phyloP scores from a whole-genome alignment of 2,329 filamentous ascomycete species.

The Leptodontidium sp. region DNA sequence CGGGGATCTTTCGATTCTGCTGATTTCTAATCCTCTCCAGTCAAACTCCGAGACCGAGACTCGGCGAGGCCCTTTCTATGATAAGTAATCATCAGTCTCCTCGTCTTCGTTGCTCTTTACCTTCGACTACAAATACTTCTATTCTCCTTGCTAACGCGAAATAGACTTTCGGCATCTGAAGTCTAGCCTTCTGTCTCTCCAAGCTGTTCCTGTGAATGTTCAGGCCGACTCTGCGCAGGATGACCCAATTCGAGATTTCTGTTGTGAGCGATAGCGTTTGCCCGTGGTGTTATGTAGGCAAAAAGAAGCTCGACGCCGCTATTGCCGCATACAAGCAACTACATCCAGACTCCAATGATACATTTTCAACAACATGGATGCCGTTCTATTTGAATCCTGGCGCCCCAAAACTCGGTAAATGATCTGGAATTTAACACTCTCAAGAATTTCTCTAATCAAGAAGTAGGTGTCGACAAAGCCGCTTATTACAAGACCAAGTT shows the following conservation, averaged over 20 bases:
- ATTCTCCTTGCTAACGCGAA: not conserved
- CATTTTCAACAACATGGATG: conserved; percentile 76
- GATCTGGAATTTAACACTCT: conserved; percentile 43
- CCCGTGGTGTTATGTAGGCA: conserved; percentile 82
- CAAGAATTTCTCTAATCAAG: conserved; percentile 27
- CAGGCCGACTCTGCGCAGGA: conserved; percentile 49
- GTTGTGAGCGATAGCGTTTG: conserved; percentile 86
- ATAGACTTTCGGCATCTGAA: not conserved
- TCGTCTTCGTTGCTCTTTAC: not conserved
- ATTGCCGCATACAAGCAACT: conserved; percentile 71
- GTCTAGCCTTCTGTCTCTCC: not conserved
- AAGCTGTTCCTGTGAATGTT: conserved; percentile 23
- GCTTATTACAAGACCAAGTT: conserved; percentile 69
- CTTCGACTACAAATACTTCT: conserved; percentile 11
- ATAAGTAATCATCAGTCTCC: conserved; percentile 35
- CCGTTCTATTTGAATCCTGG: conserved; percentile 83
- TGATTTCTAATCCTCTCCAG: conserved; percentile 38
- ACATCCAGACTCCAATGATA: conserved; percentile 69
- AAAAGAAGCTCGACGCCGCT: conserved; percentile 75
- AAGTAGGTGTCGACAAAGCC: conserved; percentile 58
- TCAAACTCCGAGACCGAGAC: not conserved
- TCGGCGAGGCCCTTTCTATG: conserved; percentile 11
- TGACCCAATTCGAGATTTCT: conserved; percentile 80
- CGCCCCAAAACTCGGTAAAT: conserved; percentile 58
- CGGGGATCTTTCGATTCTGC: not conserved